A percentile compares a stretch with the other conserved stretches of the same genome.
phyloP scores from a whole-genome alignment of 768 basidiomycete genomes.

The Tricholoma hemisulphureum region DNA sequence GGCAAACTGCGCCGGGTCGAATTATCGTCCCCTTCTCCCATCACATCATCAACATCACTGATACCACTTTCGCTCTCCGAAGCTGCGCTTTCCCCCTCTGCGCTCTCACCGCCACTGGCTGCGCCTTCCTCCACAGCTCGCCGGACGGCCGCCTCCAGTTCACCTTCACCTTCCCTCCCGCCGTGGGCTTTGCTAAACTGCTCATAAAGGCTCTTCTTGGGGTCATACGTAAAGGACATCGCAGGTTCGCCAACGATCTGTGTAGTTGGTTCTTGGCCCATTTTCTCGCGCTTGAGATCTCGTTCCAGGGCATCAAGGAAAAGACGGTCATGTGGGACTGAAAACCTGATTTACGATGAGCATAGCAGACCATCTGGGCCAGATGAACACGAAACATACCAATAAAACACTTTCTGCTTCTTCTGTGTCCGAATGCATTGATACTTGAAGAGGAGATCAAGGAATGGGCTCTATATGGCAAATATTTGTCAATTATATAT shows the following conservation, averaged over 20 bases:
- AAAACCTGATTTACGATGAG: constrained; percentile 62
- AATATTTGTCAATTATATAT: constrained; percentile 41
- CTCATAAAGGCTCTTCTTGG: constrained; percentile 81
- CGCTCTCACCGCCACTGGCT: constrained; percentile 6
- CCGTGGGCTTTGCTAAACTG: constrained; percentile 65
- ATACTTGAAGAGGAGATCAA: constrained; percentile 93
- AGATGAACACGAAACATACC: constrained; percentile 48
- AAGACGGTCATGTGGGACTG: constrained; percentile 93
- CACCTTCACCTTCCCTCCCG: constrained; percentile 41
- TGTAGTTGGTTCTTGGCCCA: constrained; percentile 85
- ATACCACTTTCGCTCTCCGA: constrained; percentile 25
- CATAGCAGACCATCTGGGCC: not conserved
- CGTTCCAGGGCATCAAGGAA: constrained; percentile 96
- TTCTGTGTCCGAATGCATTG: constrained; percentile 98
- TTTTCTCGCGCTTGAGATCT: constrained; percentile 93
- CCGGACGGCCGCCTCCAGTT: constrained; percentile 35
- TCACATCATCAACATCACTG: constrained; percentile 22
- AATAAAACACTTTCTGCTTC: constrained; percentile 99
- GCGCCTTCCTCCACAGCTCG: constrained; percentile 31
- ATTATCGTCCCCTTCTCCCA: constrained; percentile 19
- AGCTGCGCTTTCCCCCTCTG: constrained; percentile 19
- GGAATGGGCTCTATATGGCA: constrained; percentile 71
- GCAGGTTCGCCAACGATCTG: constrained; percentile 74
- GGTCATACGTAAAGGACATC: constrained; percentile 83
- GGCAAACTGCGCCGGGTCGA: constrained; percentile 11